Evolutionary conservation across 768 basidiomycete species (phyloP).

Genomic region (Sistotremastrum niveocremeum): DNA sequence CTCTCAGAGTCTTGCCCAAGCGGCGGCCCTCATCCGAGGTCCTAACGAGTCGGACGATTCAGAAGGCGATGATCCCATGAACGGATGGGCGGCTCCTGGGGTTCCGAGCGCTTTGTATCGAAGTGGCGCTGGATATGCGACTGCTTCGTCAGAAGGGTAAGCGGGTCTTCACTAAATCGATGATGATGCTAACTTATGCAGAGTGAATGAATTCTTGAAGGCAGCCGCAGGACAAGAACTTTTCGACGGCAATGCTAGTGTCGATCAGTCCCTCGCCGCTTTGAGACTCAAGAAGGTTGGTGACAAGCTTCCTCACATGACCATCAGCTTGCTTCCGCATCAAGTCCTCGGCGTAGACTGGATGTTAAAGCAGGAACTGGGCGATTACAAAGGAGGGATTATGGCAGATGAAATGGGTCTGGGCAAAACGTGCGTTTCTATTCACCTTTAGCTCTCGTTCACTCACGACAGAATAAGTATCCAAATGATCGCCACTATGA

Average conservation of each 20-base stretch:
- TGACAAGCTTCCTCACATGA: constrained; percentile 43
- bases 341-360: constrained; percentile 50
- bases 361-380: constrained; percentile 41
- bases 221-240: constrained; percentile 42
- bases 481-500: constrained; percentile 48
- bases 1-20: no score
- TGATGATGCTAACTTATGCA: constrained; percentile 9
- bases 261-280: constrained; percentile 41
- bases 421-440: constrained; percentile 29
- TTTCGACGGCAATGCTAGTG: constrained; percentile 45
- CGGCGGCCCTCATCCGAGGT: constrained; percentile 13
- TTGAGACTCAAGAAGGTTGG: constrained; percentile 37
- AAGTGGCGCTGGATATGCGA: constrained; percentile 29
- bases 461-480: constrained; percentile 35
- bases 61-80: constrained; percentile 18
- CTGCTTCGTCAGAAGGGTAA: constrained; percentile 32
- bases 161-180: constrained; percentile 30
- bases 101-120: constrained; percentile 28
- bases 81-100: constrained; percentile 19
- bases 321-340: constrained; percentile 52
- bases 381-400: constrained; percentile 28
- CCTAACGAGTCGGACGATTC: not conserved
- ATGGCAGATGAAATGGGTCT: constrained; percentile 45
- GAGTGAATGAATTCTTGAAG: constrained; percentile 40
- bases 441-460: not conserved